A percentile compares a stretch with the other conserved stretches of the same genome.
Conservation (phyloP, 345 rosid genomes). For the Cardamine chenopodiifolia region DNA sequence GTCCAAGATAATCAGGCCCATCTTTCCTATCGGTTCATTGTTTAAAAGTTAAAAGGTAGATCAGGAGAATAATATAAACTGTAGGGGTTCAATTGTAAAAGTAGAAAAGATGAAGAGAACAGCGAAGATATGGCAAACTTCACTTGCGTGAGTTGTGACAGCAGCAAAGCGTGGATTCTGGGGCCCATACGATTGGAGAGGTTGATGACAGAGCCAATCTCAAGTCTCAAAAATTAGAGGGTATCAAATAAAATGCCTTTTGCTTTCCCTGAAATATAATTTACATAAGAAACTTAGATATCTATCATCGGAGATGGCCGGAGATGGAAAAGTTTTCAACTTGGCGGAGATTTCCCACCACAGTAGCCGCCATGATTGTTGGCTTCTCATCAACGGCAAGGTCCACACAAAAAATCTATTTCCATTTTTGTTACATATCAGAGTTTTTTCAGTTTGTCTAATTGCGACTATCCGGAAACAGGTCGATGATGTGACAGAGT, state of each 20-base stretch:
- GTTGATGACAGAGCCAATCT: neutral
- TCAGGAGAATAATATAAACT: neutral
- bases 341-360: slow-evolving; percentile 66
- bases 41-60: too few species aligned
- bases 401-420: slow-evolving; percentile 25
- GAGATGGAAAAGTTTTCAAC: slow-evolving; percentile 49
- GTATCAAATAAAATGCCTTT: neutral
- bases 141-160: neutral
- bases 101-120: neutral
- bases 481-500: neutral
- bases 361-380: slow-evolving; percentile 60
- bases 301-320: slow-evolving; percentile 43
- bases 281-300: neutral
- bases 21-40: neutral
- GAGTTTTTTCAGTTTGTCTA: neutral
- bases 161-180: neutral
- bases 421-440: neutral
- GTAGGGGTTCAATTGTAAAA: neutral
- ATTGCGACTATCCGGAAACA: neutral
- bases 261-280: neutral
- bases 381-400: slow-evolving; percentile 77
- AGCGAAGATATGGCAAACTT: neutral
- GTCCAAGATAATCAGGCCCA: neutral
- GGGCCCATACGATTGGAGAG: neutral
- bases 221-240: neutral